phyloP scores from a whole-genome alignment of 208 protist genomes.

The Acanthamoeba sp. region DNA sequence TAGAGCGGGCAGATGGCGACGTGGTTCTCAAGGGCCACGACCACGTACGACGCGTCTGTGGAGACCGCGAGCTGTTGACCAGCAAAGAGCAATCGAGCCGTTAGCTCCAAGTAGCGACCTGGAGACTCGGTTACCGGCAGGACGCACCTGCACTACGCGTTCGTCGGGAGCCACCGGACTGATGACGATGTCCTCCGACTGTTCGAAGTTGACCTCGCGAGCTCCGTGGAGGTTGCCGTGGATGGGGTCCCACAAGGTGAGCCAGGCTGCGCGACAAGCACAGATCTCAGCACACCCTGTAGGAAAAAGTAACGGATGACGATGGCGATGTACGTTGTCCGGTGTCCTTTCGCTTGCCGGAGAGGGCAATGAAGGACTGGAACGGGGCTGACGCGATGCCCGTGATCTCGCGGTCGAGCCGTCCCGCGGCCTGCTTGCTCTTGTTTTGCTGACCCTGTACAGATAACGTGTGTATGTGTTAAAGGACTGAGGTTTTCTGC shows the following conservation, averaged over 20 bases:
- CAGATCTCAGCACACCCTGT: no score
- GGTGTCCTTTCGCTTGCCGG: slow-evolving; percentile 21
- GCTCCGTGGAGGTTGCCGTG: slow-evolving; percentile 33
- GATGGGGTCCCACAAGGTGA: slow-evolving; percentile 53
- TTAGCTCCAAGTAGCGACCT: background rate
- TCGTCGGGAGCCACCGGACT: slow-evolving; percentile 1
- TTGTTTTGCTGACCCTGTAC: slow-evolving; percentile 6
- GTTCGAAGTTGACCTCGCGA: slow-evolving; percentile 23
- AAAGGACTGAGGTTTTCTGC: no score
- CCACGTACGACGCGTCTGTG: slow-evolving; percentile 13
- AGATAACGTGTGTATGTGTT: background rate
- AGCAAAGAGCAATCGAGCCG: background rate
- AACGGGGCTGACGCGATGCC: background rate
- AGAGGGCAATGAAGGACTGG: slow-evolving; percentile 40
- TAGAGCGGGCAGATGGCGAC: slow-evolving; percentile 56
- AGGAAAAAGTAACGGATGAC: background rate
- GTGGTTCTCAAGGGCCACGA: slow-evolving; percentile 25
- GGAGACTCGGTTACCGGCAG: background rate
- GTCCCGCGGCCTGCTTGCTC: background rate
- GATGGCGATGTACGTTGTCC: background rate
- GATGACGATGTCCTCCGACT: slow-evolving; percentile 14
- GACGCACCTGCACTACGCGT: slow-evolving; percentile 11
- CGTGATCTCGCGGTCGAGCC: background rate
- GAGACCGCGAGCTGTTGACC: background rate
- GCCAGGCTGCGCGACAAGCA: background rate